These are phyloP conservation scores for Zoysia matrella DNA, from an alignment of 202 grass and related monocot species.

Conservation along the genomic window DNA sequence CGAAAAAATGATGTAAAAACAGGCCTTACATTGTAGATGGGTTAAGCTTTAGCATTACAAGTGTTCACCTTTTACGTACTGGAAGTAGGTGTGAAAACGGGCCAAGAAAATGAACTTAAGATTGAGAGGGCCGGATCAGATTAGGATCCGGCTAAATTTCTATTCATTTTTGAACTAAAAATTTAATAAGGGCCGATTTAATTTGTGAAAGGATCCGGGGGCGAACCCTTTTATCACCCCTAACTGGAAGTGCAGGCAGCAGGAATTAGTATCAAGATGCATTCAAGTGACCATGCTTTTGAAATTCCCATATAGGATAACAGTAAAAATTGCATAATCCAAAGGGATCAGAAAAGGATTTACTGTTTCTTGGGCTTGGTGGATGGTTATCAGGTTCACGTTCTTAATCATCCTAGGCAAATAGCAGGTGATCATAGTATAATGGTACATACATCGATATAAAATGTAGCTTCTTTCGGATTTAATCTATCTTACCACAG, in stretches of 20 bases:
- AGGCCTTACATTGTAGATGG: background rate
- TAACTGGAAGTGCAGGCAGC: conserved; percentile 10
- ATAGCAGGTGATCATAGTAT: background rate
- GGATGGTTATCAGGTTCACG: background rate
- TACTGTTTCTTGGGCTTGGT: background rate
- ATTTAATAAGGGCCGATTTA: too few species aligned
- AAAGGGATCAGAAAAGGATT: background rate
- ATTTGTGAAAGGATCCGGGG: too few species aligned
- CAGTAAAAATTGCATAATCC: background rate
- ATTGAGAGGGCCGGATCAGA: too few species aligned
- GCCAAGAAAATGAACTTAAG: too few species aligned
- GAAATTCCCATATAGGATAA: background rate
- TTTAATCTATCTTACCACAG: too few species aligned
- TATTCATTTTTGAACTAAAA: too few species aligned
- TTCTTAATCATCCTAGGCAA: background rate
- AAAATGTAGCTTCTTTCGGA: too few species aligned
- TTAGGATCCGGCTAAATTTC: too few species aligned
- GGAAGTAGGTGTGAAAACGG: too few species aligned
- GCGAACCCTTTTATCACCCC: too few species aligned
- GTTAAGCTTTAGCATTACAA: background rate
- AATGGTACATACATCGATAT: background rate
- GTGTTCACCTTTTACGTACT: background rate
- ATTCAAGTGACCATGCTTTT: too few species aligned
- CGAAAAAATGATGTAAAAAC: background rate
- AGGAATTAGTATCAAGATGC: too few species aligned